These are phyloP conservation scores for Trichoderma simmonsii DNA, from an alignment of 2,329 filamentous ascomycete species.

Conservation along the genomic window DNA sequence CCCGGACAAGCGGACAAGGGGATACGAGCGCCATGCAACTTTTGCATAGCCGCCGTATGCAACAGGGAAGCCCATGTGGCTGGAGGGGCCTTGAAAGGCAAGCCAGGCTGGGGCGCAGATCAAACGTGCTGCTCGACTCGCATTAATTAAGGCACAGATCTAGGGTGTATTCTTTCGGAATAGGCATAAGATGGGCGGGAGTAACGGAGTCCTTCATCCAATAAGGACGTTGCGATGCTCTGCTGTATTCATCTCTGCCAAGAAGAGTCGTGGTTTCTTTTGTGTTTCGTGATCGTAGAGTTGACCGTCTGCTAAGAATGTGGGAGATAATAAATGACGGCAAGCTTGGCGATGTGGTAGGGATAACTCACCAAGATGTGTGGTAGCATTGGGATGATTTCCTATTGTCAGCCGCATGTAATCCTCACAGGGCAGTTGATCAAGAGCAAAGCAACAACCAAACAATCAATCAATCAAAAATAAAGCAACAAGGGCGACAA, in stretches of 20 bases:
- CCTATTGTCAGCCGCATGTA: background rate
- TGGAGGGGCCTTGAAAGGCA: background rate
- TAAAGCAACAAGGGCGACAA: background rate
- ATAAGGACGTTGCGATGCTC: background rate
- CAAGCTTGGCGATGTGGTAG: background rate
- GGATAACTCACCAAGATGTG: background rate
- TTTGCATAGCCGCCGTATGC: constrained; percentile 15
- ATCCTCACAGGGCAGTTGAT: background rate
- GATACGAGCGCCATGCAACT: constrained; percentile 7
- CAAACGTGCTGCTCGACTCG: constrained; percentile 12
- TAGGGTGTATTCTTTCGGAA: background rate
- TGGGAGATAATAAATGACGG: background rate
- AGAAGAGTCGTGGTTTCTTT: background rate
- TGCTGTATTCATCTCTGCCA: background rate
- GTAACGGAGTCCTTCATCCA: background rate
- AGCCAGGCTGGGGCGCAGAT: constrained; percentile 1
- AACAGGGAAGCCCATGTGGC: constrained; percentile 15
- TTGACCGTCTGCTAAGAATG: background rate
- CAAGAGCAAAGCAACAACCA: background rate
- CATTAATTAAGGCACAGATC: constrained; percentile 18
- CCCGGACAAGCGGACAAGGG: background rate
- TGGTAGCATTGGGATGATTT: background rate
- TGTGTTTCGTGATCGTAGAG: background rate
- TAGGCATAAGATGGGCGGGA: constrained; percentile 2
- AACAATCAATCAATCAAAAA: background rate